phyloP scores from a whole-genome alignment of 164 flowering plant genomes.

The Magnolia changhungtana region DNA sequence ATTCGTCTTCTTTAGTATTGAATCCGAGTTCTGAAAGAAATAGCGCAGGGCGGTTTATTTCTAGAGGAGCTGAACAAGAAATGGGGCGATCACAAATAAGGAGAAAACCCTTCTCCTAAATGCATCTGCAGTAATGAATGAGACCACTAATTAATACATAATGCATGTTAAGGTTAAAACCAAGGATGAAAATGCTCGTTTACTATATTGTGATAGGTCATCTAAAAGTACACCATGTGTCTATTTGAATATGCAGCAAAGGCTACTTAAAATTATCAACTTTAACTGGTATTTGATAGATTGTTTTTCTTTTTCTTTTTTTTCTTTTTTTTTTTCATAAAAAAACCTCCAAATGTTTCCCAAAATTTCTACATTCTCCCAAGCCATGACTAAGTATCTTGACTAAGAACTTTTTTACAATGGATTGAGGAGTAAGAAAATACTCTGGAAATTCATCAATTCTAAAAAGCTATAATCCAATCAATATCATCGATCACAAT shows the following conservation, averaged over 20 bases:
- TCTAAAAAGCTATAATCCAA: neutral
- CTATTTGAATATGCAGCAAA: neutral
- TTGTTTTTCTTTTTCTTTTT: neutral
- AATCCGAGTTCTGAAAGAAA: too few species aligned
- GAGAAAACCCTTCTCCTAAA: too few species aligned
- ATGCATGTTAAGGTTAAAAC: neutral
- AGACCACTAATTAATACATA: neutral
- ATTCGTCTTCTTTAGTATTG: too few species aligned
- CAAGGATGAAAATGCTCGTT: neutral
- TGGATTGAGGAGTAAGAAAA: neutral
- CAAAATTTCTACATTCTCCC: too few species aligned
- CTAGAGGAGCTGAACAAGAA: too few species aligned
- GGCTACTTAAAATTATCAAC: neutral
- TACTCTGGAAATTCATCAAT: neutral
- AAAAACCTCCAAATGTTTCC: neutral
- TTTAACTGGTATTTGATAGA: neutral
- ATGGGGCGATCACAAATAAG: too few species aligned
- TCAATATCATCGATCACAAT: neutral
- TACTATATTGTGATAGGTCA: too few species aligned
- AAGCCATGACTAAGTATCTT: neutral
- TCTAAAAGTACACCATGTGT: neutral
- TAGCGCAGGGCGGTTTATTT: too few species aligned
- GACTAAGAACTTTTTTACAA: neutral
- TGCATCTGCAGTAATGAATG: slow-evolving; percentile 49
- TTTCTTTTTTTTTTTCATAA: too few species aligned